Conservation (phyloP, 768 basidiomycete species). For the Inosperma sp. region DNA sequence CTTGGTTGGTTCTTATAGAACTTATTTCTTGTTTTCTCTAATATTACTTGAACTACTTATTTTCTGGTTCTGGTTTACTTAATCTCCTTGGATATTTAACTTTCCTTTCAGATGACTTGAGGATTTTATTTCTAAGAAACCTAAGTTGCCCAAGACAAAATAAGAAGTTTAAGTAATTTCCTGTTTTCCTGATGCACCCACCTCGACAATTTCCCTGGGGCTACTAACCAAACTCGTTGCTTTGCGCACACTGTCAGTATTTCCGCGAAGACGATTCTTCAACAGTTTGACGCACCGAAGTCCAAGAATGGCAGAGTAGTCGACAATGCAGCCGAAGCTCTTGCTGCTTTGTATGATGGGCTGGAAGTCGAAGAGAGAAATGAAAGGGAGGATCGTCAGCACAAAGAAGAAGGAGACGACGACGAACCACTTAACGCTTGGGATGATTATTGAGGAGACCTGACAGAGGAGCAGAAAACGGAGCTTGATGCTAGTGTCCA, state of each 20-base stretch:
- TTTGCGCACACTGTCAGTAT: constrained; percentile 36
- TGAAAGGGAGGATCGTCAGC: background rate
- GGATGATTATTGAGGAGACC: constrained; percentile 16
- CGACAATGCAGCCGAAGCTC: constrained; percentile 1
- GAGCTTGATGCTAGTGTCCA: constrained; percentile 15
- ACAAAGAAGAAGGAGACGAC: constrained; percentile 11
- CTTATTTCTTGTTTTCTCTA: too few relatives aligned
- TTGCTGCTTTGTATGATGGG: constrained; percentile 1
- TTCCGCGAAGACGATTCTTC: constrained; percentile 25
- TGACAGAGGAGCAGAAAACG: constrained; percentile 12
- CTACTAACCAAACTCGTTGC: constrained; percentile 18
- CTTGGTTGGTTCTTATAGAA: too few relatives aligned
- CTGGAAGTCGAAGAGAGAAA: constrained; percentile 6
- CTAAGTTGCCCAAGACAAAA: too few relatives aligned
- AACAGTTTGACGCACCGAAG: constrained; percentile 27
- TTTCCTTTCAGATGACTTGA: too few relatives aligned
- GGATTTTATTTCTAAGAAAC: too few relatives aligned
- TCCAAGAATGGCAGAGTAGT: background rate
- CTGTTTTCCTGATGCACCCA: too few relatives aligned
- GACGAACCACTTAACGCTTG: constrained; percentile 19
- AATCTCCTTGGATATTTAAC: too few relatives aligned
- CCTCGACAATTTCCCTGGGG: constrained; percentile 20
- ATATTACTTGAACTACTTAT: too few relatives aligned
- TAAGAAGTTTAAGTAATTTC: too few relatives aligned
- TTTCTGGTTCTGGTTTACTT: too few relatives aligned